Evolutionary conservation across 768 basidiomycete genomes (phyloP).

Genomic region (Lactarius hengduanensis): DNA sequence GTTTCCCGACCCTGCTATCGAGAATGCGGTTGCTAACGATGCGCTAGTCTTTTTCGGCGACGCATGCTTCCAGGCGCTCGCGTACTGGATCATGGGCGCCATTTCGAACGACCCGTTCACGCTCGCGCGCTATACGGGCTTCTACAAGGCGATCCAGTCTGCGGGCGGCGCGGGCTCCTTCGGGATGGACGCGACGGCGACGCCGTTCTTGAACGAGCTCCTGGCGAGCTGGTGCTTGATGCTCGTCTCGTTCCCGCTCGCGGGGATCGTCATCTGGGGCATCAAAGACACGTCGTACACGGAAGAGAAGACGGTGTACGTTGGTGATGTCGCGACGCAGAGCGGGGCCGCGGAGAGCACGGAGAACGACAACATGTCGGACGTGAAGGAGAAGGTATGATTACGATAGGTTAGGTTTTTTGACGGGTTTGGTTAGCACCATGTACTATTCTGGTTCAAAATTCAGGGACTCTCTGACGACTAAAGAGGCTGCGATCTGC

Average conservation of each 20-base stretch:
- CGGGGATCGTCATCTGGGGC: conserved; percentile 36
- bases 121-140: conserved; percentile 45
- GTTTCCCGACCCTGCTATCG: conserved; percentile 17
- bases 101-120: conserved; percentile 47
- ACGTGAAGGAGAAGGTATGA: not conserved
- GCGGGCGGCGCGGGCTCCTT: conserved; percentile 42
- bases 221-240: conserved; percentile 39
- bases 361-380: conserved; percentile 14
- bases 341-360: not conserved
- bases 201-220: conserved; percentile 46
- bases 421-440: not conserved
- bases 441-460: not conserved
- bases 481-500: no score
- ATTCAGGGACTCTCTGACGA: not conserved
- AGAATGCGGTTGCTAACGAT: not conserved
- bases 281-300: conserved; percentile 42
- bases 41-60: conserved; percentile 40
- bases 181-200: conserved; percentile 46
- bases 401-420: not conserved
- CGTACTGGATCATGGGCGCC: conserved; percentile 43
- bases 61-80: conserved; percentile 40
- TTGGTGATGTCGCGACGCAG: conserved; percentile 30
- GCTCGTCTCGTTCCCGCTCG: conserved; percentile 39
- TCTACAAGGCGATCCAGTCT: conserved; percentile 43
- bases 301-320: conserved; percentile 37